These are phyloP conservation scores for Polygonum aviculare DNA, from an alignment of 148 eudicot species.

Conservation along the genomic window DNA sequence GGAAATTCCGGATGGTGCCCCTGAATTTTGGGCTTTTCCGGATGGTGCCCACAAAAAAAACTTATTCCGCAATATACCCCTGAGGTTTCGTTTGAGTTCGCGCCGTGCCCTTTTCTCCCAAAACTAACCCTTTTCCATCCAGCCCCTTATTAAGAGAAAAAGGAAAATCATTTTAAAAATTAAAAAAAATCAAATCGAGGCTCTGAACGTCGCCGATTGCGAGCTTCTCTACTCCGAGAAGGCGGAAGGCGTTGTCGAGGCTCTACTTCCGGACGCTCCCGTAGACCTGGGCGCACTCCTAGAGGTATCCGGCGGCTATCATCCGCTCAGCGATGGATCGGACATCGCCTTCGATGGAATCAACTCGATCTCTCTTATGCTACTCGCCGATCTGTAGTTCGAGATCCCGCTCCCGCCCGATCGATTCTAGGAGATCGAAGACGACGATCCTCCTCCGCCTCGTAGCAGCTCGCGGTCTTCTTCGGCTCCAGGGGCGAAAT, in stretches of 20 bases:
- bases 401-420: conserved; percentile 17
- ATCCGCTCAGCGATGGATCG: conserved; percentile 70
- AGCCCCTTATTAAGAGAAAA: no score
- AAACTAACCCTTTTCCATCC: no score
- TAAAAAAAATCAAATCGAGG: no score
- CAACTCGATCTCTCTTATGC: conserved; percentile 59
- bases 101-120: no score
- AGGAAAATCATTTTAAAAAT: no score
- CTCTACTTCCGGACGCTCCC: conserved; percentile 54
- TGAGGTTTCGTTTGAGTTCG: no score
- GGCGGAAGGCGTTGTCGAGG: conserved; percentile 43
- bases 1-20: no score
- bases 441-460: conserved; percentile 1
- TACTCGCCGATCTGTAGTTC: conserved; percentile 32
- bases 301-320: conserved; percentile 56
- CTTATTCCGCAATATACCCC: no score
- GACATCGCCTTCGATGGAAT: conserved; percentile 37
- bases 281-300: conserved; percentile 73
- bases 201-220: conserved; percentile 57
- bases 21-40: no score
- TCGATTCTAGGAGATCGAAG: conserved; percentile 7
- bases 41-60: no score
- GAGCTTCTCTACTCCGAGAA: conserved; percentile 61
- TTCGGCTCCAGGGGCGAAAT: neutral
- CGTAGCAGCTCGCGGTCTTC: conserved; percentile 10